Base-by-base conservation (phyloP, 176 grass and related monocot species). In the Neostapfia colusana region DNA sequence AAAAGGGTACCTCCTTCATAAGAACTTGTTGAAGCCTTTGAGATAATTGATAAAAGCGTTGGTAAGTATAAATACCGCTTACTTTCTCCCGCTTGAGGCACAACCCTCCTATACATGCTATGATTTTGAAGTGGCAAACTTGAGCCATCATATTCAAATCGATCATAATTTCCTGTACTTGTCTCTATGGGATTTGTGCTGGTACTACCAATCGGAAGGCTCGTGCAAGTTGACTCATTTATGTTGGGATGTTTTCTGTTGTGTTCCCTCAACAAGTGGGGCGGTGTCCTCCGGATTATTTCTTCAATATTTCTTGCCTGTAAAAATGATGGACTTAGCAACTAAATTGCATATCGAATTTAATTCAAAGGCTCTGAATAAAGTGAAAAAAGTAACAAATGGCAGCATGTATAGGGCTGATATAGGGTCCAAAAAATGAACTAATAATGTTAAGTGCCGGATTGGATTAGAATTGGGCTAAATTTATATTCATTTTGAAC, bases 271-370 rank as follows among this genome's bases (percentile, higher is more conserved):
- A 73, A 34, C 55, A 65, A 39, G 43, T 73, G 69, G 13, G 79
- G 69, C 2, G 31, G 35, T 42, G 36, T 74, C 60, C 79, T 73
- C 4, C 45, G 35, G 0, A 65, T 27, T 24, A 56, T 54, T 55
- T 13, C 36, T 44, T 74, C 59, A 10, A 43, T 11, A 31, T 57
- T 79, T 73, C 44, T 82, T 63, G 15, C 7, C 79, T 74, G 18
- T 10, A 56, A 20, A 73, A 41, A 27, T 4, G 10, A 15, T 2
- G 41, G 3, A 21, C 6, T 55, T 23, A 23, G 4, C 0, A 35
- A 50, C 5, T 20, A 70, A 49, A 49, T 4, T 50, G 48, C 5
- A 11, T 25, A 48, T 5, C 26, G 10, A 46, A 18, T 46, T 35
- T 43, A 69, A 46, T 6, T 24, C 7, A 15, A 50, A 43, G 24